Evolutionary conservation across 2,329 filamentous ascomycete species (phyloP).

Genomic region (Furcasterigmium furcatum): DNA sequence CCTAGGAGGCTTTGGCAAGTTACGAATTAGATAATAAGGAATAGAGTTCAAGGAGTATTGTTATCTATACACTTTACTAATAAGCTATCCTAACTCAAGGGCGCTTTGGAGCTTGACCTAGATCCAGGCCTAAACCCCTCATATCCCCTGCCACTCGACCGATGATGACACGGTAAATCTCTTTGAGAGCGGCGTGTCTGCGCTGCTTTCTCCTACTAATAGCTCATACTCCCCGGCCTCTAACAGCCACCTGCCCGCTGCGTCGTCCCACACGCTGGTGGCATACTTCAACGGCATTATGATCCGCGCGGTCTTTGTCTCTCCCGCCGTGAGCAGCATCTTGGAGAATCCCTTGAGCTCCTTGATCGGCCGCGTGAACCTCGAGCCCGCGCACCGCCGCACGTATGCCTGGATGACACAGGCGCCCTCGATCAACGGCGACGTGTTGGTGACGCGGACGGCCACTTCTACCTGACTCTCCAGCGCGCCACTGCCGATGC

Average conservation of each 20-base stretch:
- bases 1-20: slow-evolving; percentile 16
- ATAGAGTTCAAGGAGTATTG: no score
- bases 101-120: no score
- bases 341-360: slow-evolving; percentile 43
- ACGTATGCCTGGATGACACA: slow-evolving; percentile 26
- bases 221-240: not conserved
- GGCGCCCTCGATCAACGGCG: slow-evolving; percentile 14
- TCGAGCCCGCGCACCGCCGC: slow-evolving; percentile 15
- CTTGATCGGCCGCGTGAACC: slow-evolving; percentile 48
- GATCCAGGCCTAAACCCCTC: no score
- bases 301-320: slow-evolving; percentile 20
- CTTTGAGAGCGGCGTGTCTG: not conserved
- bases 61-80: no score
- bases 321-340: slow-evolving; percentile 29
- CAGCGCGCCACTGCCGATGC: slow-evolving; percentile 33
- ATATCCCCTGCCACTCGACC: no score
- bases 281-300: not conserved
- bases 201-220: not conserved
- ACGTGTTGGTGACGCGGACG: slow-evolving; percentile 43
- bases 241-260: not conserved
- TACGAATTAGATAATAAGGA: no score
- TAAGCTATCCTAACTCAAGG: no score
- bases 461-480: slow-evolving; percentile 16
- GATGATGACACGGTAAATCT: no score
- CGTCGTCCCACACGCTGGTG: not conserved